Evolutionary conservation across 805 yeast genomes (phyloP).

Genomic region (Maudiozyma barnettii): DNA sequence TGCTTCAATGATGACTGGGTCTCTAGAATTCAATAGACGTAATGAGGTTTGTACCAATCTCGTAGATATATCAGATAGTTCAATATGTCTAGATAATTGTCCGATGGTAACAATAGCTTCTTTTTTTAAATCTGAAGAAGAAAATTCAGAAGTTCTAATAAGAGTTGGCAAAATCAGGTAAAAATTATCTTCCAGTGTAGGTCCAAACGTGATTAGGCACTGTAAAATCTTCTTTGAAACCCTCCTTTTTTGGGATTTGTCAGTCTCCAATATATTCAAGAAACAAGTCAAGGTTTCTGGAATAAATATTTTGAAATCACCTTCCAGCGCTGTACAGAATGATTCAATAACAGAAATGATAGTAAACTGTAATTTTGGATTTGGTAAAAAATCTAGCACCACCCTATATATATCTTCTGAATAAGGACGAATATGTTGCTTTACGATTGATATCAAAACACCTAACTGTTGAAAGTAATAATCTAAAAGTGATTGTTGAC

Average conservation of each 20-base stretch:
- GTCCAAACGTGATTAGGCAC: constrained; percentile 77
- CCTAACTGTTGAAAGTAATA: constrained; percentile 81
- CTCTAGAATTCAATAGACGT: constrained; percentile 42
- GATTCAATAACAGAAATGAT: constrained; percentile 71
- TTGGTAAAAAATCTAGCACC: constrained; percentile 56
- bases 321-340: constrained; percentile 73
- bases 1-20: constrained; percentile 49
- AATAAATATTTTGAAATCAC: constrained; percentile 77
- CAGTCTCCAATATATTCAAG: constrained; percentile 62
- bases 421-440: constrained; percentile 79
- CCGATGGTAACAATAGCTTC: constrained; percentile 78
- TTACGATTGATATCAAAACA: constrained; percentile 66
- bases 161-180: constrained; percentile 76
- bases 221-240: constrained; percentile 62
- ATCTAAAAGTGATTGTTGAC: constrained; percentile 66
- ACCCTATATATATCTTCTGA: constrained; percentile 61
- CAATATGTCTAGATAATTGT: constrained; percentile 55
- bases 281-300: constrained; percentile 66
- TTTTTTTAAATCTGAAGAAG: constrained; percentile 44
- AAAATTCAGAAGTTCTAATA: constrained; percentile 65
- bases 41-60: constrained; percentile 76
- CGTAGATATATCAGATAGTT: constrained; percentile 74
- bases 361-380: constrained; percentile 55
- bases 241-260: constrained; percentile 45
- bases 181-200: constrained; percentile 74